Base-by-base conservation (phyloP, 2,329 filamentous ascomycete species). In the Calcarisporium arbuscula region DNA sequence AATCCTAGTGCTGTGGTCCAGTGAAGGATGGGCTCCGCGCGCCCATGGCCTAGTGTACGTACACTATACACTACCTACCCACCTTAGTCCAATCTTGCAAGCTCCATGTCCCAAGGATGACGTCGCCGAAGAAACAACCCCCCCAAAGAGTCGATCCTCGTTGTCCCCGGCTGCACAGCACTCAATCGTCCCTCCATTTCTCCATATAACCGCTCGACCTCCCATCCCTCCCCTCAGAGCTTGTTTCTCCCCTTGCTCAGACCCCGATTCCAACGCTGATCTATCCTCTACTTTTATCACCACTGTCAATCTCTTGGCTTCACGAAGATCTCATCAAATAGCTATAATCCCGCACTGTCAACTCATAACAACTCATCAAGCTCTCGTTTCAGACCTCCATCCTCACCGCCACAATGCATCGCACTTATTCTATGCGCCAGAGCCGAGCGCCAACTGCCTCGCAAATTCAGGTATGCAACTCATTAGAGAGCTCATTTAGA, bases 381-480 rank as follows among this genome's bases (percentile, higher is more conserved):
- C n/a, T n/a, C n/a, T n/a, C n/a, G n/a, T n/a, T 45, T 28, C 34
- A 35, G 33, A 19, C 35, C 20, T 33, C 17, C 19, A 30, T 20
- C 37, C 35, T 28, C 41, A 42, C 43, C 43, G 34, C 39, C 64
- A 67, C 43, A 38, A 98, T 98, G 90, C 92, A 98, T 77, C 88
- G 90, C 63, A 95, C 92, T 48, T 98, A 96, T 64, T 95, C 88
- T 54, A 94, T 95, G 92, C 89, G 92, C 82, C 85, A 94, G 67
- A 83, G 85, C 65, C 82, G 92, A 74, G 87, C 87, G 64, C 92
- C 92, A 31, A 98, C 92, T 48, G 92, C 92, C 56, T 94, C 88
- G 56, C 74, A 78, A 56, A 68, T 79, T 29, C 73, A 78, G 61
- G 74, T 77, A 54, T 42, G 62, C 40, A 28, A 32, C 16, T 18